phyloP scores from a whole-genome alignment of 2,329 filamentous ascomycete species.

The Colletotrichum tabaci region DNA sequence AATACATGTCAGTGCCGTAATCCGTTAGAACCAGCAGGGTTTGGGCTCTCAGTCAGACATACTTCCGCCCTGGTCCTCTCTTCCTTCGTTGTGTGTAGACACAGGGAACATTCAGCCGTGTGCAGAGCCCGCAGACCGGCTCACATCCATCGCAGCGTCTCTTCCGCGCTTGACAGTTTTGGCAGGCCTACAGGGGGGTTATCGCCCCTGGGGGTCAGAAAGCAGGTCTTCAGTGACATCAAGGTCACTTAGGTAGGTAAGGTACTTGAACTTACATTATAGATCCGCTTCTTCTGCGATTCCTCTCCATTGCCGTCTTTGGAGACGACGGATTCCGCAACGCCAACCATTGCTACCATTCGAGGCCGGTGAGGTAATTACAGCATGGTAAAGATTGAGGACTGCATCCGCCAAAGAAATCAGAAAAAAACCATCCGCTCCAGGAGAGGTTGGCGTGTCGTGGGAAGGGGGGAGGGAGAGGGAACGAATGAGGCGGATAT shows the following conservation, averaged over 20 bases:
- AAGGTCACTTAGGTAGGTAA: background rate
- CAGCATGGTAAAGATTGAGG: background rate
- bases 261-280: conserved; percentile 22
- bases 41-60: background rate
- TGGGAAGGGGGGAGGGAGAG: too few relatives aligned
- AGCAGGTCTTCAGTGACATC: background rate
- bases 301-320: conserved; percentile 11
- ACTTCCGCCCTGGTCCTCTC: conserved; percentile 39
- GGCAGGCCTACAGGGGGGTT: conserved; percentile 24
- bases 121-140: conserved; percentile 35
- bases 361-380: background rate
- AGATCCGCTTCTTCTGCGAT: conserved; percentile 32
- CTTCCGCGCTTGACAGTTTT: conserved; percentile 30
- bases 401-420: background rate
- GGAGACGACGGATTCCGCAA: background rate
- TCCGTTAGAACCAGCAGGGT: too few relatives aligned
- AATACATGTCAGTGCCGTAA: background rate
- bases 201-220: background rate
- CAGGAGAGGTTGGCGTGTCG: background rate
- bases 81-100: conserved; percentile 32
- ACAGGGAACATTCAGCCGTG: conserved; percentile 18
- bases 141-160: conserved; percentile 36
- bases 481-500: conserved; percentile 1
- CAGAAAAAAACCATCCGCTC: background rate
- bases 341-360: conserved; percentile 2